Base-by-base conservation (phyloP, 352 stramenopile genomes). In the Plasmopara viticola region DNA sequence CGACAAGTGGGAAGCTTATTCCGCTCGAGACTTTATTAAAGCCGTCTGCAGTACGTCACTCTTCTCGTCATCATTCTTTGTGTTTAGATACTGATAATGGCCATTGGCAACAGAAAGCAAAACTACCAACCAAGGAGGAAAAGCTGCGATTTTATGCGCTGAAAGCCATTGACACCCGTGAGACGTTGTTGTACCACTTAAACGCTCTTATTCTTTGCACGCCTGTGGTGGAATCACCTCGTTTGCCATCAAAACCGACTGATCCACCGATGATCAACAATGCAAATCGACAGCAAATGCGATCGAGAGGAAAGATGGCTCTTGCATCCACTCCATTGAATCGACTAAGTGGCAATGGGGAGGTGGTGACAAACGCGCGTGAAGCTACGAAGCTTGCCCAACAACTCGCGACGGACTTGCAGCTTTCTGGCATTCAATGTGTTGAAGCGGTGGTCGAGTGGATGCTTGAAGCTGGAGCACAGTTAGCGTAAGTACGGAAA, bases 371-470 rank as follows among this genome's bases (percentile, higher is more conserved):
- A 44, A 87, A 86, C 29, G 47, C 74, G 7, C 76, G 76, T 8
- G 78, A 90, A 60, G 76, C 77, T n/a, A 85, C 66, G 4, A 82
- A 76, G 44, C 46, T 88, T 44, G 79, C 75, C 0, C 77, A 87
- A n/a, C 73, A 87, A 43, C 66, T 90, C 1, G 75, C 70, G 3
- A 70, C 66, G 5, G 73, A 87, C 41, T 58, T 90, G 6, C 79
- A 90, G 48, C 33, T 86, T 39, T 49, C 66, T 1, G 79, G 79
- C 1, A 86, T 88, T 13, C 74, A 88, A 39, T 84, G 72, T n/a
- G 77, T 90, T 5, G 79, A 90, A 67, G 64, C 71, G 13, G 65
- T 90, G 28, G 79, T 90, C 7, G 79, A 88, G 55, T 90, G 79
- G 79, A 90, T 90, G 74, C 65, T 90, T 9, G 74, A 87, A 45